Base-by-base conservation (phyloP, 371 early-diverging fungal genomes). In the Saksenaea oblongispora region DNA sequence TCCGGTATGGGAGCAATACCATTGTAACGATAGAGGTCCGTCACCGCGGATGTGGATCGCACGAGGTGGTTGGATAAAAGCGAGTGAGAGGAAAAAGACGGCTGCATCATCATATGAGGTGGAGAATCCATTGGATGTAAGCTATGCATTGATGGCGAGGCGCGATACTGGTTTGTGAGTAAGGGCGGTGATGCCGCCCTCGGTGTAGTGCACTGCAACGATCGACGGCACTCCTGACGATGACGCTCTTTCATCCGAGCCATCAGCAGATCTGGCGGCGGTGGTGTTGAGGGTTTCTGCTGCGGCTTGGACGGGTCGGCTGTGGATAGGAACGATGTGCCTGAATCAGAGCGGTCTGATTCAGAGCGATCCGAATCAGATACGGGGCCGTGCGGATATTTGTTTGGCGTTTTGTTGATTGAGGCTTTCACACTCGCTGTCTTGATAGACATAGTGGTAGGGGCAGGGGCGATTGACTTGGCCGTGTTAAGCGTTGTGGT, bases 191-290 rank as follows among this genome's bases (percentile, higher is more conserved):
- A 47, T 47, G 51, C 0, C 11, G 51, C 22, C 24, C 24, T 47
- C 11, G 51, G 17, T 22, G 51, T 22, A 2, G 51, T 22, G 24
- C 51, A 47, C 34, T 61, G 53, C 66, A 61, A 66, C 14, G 70
- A 69, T 22, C 60, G 60, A 5, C 70, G 61, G 22, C 64, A 62
- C 36, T 69, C 70, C 39, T 69, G 62, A 31, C 70, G 62, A 37
- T 69, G 70, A 4, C 70, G 62, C 17, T 69, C 62, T 39, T 65
- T 69, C 70, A 69, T 69, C 13, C 70, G 65, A 11, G 62, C 59
- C 65, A 69, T 59, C 31, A 63, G 24, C 11, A 14, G 56, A 39
- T 56, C 54, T 56, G 39, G 41, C 9, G 17, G 15, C 39, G 59
- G 34, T 27, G 28, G 22, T 34, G 34, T 24, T 3, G 34, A 34